These are phyloP conservation scores for Sanguinoderma infundibulare DNA, from an alignment of 1,284 basidiomycete genomes.

Conservation along the genomic window DNA sequence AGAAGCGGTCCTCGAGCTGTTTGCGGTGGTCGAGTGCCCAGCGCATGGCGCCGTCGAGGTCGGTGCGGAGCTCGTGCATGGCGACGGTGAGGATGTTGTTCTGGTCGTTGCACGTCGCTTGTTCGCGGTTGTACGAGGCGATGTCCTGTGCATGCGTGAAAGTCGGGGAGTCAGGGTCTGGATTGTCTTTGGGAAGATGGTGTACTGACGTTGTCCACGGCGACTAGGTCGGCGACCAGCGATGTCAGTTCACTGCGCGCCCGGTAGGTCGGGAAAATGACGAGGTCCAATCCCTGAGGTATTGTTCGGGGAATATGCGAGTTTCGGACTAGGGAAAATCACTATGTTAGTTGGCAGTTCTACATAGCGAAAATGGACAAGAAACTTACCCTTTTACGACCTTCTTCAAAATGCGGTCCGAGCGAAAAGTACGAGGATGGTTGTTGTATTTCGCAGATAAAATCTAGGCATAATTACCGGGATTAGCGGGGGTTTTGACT, in stretches of 20 bases:
- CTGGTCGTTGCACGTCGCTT: slow-evolving; percentile 36
- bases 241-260: no score
- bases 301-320: no score
- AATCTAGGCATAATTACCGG: no score
- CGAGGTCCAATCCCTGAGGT: no score
- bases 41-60: slow-evolving; percentile 38
- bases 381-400: no score
- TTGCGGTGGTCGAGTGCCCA: slow-evolving; percentile 34
- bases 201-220: not conserved
- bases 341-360: no score
- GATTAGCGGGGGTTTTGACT: not conserved
- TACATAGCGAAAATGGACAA: no score
- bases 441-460: not conserved
- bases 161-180: not conserved
- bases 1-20: slow-evolving; percentile 30
- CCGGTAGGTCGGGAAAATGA: no score
- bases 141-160: slow-evolving; percentile 28
- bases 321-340: no score
- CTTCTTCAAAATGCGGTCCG: not conserved
- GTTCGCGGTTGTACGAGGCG: slow-evolving; percentile 42
- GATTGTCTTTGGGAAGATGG: not conserved
- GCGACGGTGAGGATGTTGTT: slow-evolving; percentile 41
- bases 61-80: slow-evolving; percentile 31
- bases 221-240: not conserved
- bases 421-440: not conserved